Evolutionary conservation across 805 yeast species (phyloP), one percentile per base, ranked within the genome.

Genomic region (Sungouiozyma intestinalis): DNA sequence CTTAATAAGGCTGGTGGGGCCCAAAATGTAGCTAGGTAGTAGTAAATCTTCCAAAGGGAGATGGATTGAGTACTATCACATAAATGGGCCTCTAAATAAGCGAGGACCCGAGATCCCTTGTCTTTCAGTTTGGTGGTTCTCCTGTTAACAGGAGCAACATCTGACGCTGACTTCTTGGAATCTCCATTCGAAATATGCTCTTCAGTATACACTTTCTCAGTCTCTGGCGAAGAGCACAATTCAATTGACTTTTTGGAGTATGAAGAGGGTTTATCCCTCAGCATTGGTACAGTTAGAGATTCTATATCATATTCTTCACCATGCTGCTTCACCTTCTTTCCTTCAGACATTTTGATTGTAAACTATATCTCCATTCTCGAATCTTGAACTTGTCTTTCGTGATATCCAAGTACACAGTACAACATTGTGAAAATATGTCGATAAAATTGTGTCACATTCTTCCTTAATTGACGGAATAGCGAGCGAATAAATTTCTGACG

Each of bases 1-100:
- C 20, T 20, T 21, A 52, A 14, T 9, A 50, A 16, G 0, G 86
- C 80, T 2, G 81, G 74, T 1, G 96, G 94, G 2, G 95, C 94
- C 90, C 96, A 90, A 60, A 86, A 86, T 0, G 98, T 88, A 24
- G 90, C 65, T 8, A 74, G 51, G 50, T 77, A 77, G 58, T 96
- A 87, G 64, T 86, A 92, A 0, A 77, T 64, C 50, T 76, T 74
- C 98, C 98, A 92, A 15, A 43, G 21, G 3, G 49, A 39, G 11
- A 41, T 36, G 81, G 67, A 66, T 51, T 29, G 17, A 20, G 34
- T 21, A 35, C 40, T 27, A 3, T 16, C 37, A 15, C 16, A 36
- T n/a, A 19, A n/a, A 29, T 31, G 29, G 11, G 11, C 29, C 11
- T 24, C 29, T 24, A 24, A 24, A 24, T 24, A 24, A 24, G 9